phyloP scores from a whole-genome alignment of 805 yeast genomes.

The Blastobotrys parvus region DNA sequence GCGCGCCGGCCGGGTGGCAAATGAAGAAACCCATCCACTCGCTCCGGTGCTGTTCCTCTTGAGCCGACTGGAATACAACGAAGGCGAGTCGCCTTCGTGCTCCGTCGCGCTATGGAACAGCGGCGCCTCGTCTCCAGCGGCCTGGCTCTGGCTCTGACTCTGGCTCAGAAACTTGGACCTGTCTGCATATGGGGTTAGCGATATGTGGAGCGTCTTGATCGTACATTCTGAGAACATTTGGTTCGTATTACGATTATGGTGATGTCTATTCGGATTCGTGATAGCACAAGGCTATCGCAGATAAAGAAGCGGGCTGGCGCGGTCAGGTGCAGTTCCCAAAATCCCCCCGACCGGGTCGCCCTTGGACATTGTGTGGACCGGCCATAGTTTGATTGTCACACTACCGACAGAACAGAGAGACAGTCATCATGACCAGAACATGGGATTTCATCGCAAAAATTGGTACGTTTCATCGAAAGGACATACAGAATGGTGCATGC shows the following conservation, averaged over 20 bases:
- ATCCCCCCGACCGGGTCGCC: too few species aligned
- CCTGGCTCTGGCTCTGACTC: slow-evolving; percentile 25
- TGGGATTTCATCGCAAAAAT: slow-evolving; percentile 30
- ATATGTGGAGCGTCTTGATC: slow-evolving; percentile 1
- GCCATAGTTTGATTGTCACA: too few species aligned
- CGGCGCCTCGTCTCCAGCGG: slow-evolving; percentile 20
- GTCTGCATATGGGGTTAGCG: slow-evolving; percentile 14
- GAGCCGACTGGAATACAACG: slow-evolving; percentile 1
- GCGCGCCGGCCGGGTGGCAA: not conserved
- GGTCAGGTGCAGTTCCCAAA: too few species aligned
- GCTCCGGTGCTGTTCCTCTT: not conserved
- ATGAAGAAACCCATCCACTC: slow-evolving; percentile 4
- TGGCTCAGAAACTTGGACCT: slow-evolving; percentile 30
- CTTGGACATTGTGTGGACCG: too few species aligned
- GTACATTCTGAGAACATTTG: slow-evolving; percentile 22
- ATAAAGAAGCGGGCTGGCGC: too few species aligned
- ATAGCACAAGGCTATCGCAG: not conserved
- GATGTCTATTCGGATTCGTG: not conserved
- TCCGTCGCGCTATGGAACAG: slow-evolving; percentile 21
- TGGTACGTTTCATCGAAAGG: slow-evolving; percentile 15
- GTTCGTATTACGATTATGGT: too few species aligned
- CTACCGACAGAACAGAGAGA: too few species aligned
- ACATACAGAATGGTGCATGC: not conserved
- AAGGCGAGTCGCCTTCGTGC: slow-evolving; percentile 13
- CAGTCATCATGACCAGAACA: too few species aligned